phyloP scores from a whole-genome alignment of 202 grass and related monocot species.

The Brachypodium distachyon region DNA sequence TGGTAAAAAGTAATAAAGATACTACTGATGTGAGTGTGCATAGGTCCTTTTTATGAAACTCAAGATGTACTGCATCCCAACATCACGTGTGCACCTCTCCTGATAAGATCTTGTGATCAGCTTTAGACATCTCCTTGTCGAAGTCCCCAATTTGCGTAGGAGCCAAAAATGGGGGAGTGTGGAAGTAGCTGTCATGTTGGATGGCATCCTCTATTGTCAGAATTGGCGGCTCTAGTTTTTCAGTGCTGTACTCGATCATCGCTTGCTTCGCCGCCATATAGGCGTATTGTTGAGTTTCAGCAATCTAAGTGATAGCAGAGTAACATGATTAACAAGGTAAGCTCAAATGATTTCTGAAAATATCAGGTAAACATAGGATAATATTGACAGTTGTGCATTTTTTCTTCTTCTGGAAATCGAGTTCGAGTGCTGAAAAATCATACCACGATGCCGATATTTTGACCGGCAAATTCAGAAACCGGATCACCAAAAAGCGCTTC shows the following conservation, averaged over 20 bases:
- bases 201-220: slow-evolving; percentile 59
- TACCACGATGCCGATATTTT: slow-evolving; percentile 72
- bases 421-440: background rate
- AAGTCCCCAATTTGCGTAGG: slow-evolving; percentile 50
- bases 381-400: background rate
- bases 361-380: too few species aligned
- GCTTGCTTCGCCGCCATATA: slow-evolving; percentile 65
- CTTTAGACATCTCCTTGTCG: slow-evolving; percentile 57
- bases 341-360: too few species aligned
- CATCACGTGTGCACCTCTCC: slow-evolving; percentile 31
- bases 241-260: slow-evolving; percentile 40
- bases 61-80: background rate
- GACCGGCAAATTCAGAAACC: slow-evolving; percentile 61
- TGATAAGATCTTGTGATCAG: slow-evolving; percentile 60
- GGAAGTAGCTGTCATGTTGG: slow-evolving; percentile 37
- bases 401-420: background rate
- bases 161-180: slow-evolving; percentile 3
- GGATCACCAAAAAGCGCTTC: slow-evolving; percentile 62
- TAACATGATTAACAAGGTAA: background rate
- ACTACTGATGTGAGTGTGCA: background rate
- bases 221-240: slow-evolving; percentile 56
- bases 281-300: slow-evolving; percentile 57
- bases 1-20: background rate
- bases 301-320: slow-evolving; percentile 37
- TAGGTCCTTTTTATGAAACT: background rate